Base-by-base conservation (phyloP, 306 rosid genomes). In the Glycyrrhiza uralensis region DNA sequence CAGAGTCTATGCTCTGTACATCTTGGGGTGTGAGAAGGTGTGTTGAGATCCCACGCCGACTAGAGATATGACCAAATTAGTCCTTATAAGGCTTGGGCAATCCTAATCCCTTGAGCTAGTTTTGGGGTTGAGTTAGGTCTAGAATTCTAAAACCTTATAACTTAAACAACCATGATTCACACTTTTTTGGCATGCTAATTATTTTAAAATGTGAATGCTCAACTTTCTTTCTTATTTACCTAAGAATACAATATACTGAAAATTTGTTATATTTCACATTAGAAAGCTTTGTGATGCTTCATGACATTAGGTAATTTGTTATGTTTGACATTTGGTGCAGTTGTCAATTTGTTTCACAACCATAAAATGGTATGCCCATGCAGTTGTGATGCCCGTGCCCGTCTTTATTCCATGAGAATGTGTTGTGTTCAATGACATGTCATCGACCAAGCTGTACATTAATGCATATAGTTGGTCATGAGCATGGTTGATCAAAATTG, bases 391-490 rank as follows among this genome's bases (percentile, higher is more conserved):
- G 2, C 39, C 32, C 23, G 26, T 28, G 2, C 39, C 32, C 23
- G 26, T 69, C 26, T 24, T 35, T 26, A n/a, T 64, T 64, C 41
- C 14, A 47, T 63, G 49, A 36, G 19, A 39, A 58, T 33, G 42
- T 64, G 33, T 22, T 14, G 24, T 45, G 51, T 46, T 57, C 23
- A 24, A 46, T 63, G 30, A 46, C 59, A 66, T 73, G 45, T 18
- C 35, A 44, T 54, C 26, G 49, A 35, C 59, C 20, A 55, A 36
- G 57, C 12, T 59, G 19, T 68, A 39, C 42, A 66, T 33, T 30
- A 66, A 63, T 55, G 36, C 64, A 36, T 52, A 35, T 42, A 18
- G 13, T 67, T 58, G 49, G 44, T 75, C 61, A 44, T 69, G 64
- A 18, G 30, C 54, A 22, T 42, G 68, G 35, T 45, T 36, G 39